Evolutionary conservation across 1,284 basidiomycete genomes (phyloP), one percentile per base, ranked within the genome.

Genomic region (Naganishia cerealis): DNA sequence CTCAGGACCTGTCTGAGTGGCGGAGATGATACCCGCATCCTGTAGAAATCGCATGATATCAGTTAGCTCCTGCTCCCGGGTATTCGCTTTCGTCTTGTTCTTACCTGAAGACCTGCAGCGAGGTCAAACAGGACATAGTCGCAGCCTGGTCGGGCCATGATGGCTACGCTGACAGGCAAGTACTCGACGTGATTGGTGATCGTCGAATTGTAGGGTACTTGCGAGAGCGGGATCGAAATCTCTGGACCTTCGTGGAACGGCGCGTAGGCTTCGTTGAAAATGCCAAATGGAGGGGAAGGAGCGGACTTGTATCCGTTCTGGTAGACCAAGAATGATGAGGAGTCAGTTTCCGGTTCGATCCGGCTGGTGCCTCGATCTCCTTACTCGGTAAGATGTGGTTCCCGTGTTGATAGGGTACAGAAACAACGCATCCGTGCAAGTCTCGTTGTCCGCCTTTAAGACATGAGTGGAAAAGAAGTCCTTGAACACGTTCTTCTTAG

Each of bases 101-200:
- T 63, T 40, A 63, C 61, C 61, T 63, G 61, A 21, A 63, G 50
- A n/a, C 39, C 61, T 1, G 61, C 61, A 42, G 61, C 61, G 26
- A 83, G 73, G 69, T 81, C 79, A 71, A 82, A 79, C 18, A 83
- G 72, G 71, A 83, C 76, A 54, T 82, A 78, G 54, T 83, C 82
- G 67, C 82, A 83, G 16, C 77, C 77, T 40, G 78, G 78, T 8
- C 79, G 77, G 13, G 81, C 78, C 26, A 80, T 74, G 67, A 83
- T 78, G 62, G 78, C 78, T 46, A 83, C 70, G 0, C 81, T 80
- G 26, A 83, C 80, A 0, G 82, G 82, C 12, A 83, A 73, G 61
- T 78, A 78, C 72, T 83, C 82, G 33, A 74, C 76, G 42, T 77
- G 74, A 29, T 78, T 76, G 2, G 77, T 79, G 71, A 83, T 80